phyloP scores from a whole-genome alignment of 805 yeast species.

The Starmerella vaccinii region DNA sequence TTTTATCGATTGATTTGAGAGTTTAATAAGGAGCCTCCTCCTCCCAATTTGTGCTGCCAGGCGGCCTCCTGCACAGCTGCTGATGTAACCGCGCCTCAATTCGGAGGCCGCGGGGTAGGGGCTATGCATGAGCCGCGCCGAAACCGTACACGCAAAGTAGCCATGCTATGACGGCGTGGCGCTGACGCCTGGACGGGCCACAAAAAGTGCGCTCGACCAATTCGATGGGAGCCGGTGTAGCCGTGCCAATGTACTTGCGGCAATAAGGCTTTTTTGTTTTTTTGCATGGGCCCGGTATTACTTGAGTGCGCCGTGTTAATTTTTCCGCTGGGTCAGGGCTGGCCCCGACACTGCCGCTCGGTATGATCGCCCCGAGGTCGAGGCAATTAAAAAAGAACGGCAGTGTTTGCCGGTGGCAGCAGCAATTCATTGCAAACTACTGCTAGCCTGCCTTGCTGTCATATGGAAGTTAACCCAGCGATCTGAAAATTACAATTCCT shows the following conservation, averaged over 20 bases:
- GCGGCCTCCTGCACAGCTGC: slow-evolving; percentile 2
- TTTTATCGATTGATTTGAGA: neutral
- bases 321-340: slow-evolving; percentile 1
- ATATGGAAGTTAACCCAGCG: too few species aligned
- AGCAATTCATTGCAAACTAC: neutral
- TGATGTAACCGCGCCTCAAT: slow-evolving; percentile 1
- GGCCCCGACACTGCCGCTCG: neutral
- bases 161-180: neutral
- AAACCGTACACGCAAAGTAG: neutral
- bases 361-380: neutral
- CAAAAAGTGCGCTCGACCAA: too few species aligned
- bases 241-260: too few species aligned
- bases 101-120: neutral
- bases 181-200: neutral
- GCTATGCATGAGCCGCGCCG: neutral
- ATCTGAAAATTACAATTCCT: too few species aligned
- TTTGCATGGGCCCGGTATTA: too few species aligned
- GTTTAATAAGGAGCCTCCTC: slow-evolving; percentile 7
- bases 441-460: neutral
- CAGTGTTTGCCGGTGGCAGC: neutral
- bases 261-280: too few species aligned
- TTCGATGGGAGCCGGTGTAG: too few species aligned
- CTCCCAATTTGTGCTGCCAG: slow-evolving; percentile 2
- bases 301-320: neutral
- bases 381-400: neutral